Evolutionary conservation across 2,329 filamentous ascomycete genomes (phyloP), one percentile per base, ranked within the genome.

Genomic region (Diaporthe amygdali): DNA sequence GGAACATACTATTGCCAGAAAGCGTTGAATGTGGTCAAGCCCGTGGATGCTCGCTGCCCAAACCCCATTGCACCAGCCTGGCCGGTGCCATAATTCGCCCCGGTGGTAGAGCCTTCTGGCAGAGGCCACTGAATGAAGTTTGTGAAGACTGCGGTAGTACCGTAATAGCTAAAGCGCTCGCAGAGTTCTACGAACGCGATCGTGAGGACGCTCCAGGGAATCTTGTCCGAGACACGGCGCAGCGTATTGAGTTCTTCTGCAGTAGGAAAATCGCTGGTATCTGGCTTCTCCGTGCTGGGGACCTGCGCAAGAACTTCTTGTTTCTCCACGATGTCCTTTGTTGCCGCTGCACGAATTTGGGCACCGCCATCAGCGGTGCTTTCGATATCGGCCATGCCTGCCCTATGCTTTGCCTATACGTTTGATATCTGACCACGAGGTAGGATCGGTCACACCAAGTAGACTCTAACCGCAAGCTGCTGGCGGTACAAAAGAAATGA

Each of bases 131-230:
- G 87, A 74, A 92, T 89, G 81, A 90, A 92, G 77, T 92, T 92
- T 78, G 89, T 87, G 75, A 85, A 89, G 47, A 92, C 86, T 49
- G 88, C 86, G 14, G 87, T 88, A 6, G 88, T 89, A 41, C 92
- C 92, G 75, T 93, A 93, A 84, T 93, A 94, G 3, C 89, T 91
- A 80, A 93, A 93, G 41, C 92, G 89, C 80, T 94, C 92, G 79
- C 90, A 93, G 34, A 93, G 78, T 79, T 93, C 91, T 52, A 93
- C 85, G 71, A 93, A 89, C 2, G 89, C 90, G 72, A 93, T 87
- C 37, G 88, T 90, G 77, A 88, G 92, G 12, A 90, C 83, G 44
- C 84, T 86, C 81, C 86, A 85, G 1, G 89, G 90, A 30, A 93
- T 87, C 75, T 84, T 84, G 74, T 87, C 88, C 12, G 88, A 81